phyloP scores from a whole-genome alignment of 1,284 basidiomycete genomes.

The Singerocomus rubriflavus region DNA sequence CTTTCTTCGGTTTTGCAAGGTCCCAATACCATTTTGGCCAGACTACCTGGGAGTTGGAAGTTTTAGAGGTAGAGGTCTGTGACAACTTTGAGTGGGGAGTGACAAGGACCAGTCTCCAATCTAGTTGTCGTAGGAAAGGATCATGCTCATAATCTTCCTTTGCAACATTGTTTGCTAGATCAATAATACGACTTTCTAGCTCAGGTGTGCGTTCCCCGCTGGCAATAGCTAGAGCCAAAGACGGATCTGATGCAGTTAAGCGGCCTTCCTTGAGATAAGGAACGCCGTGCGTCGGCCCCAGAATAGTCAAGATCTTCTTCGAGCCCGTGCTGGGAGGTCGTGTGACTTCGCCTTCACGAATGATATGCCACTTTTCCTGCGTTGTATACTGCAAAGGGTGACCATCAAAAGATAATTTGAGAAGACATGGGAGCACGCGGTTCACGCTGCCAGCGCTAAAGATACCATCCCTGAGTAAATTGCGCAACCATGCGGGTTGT shows the following conservation, averaged over 20 bases:
- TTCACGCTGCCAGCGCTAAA: conserved; percentile 57
- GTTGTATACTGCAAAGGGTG: conserved; percentile 64
- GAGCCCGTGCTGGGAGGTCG: conserved; percentile 39
- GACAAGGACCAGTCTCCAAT: conserved; percentile 47
- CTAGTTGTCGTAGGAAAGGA: conserved; percentile 64
- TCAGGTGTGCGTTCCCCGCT: conserved; percentile 35
- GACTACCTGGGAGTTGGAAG: conserved; percentile 31
- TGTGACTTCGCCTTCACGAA: conserved; percentile 35
- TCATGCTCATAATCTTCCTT: conserved; percentile 35
- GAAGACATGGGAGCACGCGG: conserved; percentile 71
- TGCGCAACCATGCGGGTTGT: conserved; percentile 76
- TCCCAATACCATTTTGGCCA: conserved; percentile 99
- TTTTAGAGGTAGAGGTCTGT: neutral
- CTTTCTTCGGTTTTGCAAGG: conserved; percentile 69
- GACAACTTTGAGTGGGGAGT: neutral
- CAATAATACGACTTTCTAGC: conserved; percentile 33
- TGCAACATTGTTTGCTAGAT: conserved; percentile 38
- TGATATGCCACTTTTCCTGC: conserved; percentile 67
- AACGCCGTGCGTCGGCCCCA: conserved; percentile 43
- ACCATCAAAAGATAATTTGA: conserved; percentile 74
- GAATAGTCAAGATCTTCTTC: conserved; percentile 41
- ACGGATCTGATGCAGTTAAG: conserved; percentile 37
- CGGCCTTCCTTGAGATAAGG: conserved; percentile 39
- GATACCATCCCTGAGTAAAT: conserved; percentile 47
- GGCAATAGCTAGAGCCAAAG: conserved; percentile 44